Evolutionary conservation across 306 rosid genomes (phyloP), one percentile per base, ranked within the genome.

Genomic region (Medicago lupulina): DNA sequence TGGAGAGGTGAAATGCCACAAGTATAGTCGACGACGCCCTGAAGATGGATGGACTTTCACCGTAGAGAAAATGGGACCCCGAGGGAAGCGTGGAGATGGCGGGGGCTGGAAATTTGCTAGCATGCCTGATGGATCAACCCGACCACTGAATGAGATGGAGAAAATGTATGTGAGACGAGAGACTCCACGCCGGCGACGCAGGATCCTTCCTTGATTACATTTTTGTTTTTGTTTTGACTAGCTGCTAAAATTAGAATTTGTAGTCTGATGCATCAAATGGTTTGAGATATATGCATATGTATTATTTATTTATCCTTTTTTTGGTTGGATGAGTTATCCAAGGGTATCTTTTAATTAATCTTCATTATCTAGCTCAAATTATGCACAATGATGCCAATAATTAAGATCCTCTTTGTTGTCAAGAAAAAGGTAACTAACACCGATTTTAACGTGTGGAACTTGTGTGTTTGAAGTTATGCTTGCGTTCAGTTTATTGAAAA

Each of bases 51-150:
- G 98, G 97, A 84, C 88, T 75, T 83, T 87, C 71, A 92, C 91
- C 0, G 88, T 95, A 49, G 97, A 95, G 87, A 95, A 90, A 86
- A 9, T 95, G 83, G 98, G 98, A 67, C 59, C 88, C 2, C 81
- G 64, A 23, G 98, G 97, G 71, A 91, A 88, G 81, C 93, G 90
- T 73, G 97, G 98, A 36, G 85, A 81, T 62, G 96, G 90, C 4
- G 97, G 96, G 0, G 96, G 97, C 51, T 88, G 97, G 98, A 95
- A 86, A 85, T 92, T 95, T 76, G 93, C 88, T 13, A 90, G 96
- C 87, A 67, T 85, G 79, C 89, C 97, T 0, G 91, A 95, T 87
- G 98, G 98, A 75, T 95, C 97, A 16, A 92, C 88, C 59, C 82
- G 98, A 71, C 92, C 96, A 4, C 85, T 90, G 71, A 89, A 92